phyloP scores from a whole-genome alignment of 257 asterid species.

The Ajuga chamaepitys region DNA sequence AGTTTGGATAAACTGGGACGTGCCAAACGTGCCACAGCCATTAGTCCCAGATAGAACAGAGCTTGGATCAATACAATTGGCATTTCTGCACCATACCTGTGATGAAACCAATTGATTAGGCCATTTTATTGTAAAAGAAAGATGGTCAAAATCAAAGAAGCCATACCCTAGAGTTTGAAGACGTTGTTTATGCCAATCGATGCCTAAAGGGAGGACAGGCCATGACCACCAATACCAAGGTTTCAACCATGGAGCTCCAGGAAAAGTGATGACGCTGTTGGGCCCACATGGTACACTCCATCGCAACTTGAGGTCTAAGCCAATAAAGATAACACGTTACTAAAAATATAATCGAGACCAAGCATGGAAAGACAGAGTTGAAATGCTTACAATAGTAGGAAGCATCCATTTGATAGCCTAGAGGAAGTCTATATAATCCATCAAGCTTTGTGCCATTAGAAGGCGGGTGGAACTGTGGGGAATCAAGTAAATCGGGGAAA shows the following conservation, averaged over 20 bases:
- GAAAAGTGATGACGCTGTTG: constrained; percentile 85
- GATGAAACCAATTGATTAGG: neutral
- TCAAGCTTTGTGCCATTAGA: constrained; percentile 61
- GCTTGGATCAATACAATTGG: constrained; percentile 48
- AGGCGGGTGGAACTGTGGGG: constrained; percentile 66
- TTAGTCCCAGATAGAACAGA: constrained; percentile 52
- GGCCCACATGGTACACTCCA: constrained; percentile 95
- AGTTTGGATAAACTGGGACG: constrained; percentile 71
- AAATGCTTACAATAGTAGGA: constrained; percentile 74
- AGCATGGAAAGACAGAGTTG: neutral
- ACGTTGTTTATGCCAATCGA: constrained; percentile 74
- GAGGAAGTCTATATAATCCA: constrained; percentile 73
- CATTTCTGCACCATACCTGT: constrained; percentile 70
- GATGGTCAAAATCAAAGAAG: neutral
- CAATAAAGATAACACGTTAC: neutral
- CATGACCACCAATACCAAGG: constrained; percentile 99
- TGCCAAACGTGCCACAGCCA: constrained; percentile 61
- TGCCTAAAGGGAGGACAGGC: constrained; percentile 88
- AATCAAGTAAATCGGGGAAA: constrained; percentile 64
- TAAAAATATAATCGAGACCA: neutral
- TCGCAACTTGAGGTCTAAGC: constrained; percentile 64
- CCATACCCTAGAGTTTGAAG: constrained; percentile 72
- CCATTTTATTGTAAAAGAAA: no score
- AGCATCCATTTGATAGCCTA: constrained; percentile 97
- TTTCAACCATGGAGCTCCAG: constrained; percentile 81